Percentiles rank a stretch among this genome's conserved stretches.
These are phyloP conservation scores for Skeletonema costatum DNA, from an alignment of 108 stramenopile genomes.

Conservation along the genomic window DNA sequence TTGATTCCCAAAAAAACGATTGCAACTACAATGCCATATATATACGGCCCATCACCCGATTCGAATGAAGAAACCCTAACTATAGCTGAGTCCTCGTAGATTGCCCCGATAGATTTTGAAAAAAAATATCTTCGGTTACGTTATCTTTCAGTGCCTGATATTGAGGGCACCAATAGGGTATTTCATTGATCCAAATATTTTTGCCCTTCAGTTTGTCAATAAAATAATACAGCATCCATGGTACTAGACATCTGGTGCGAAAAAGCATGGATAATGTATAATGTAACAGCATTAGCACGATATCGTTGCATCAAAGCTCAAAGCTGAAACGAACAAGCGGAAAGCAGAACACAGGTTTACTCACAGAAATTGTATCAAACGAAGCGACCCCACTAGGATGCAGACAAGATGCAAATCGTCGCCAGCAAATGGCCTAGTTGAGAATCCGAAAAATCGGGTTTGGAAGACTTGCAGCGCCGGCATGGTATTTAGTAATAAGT, in stretches of 20 bases:
- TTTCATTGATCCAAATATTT: neutral
- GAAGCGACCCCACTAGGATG: constrained; percentile 5
- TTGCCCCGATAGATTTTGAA: neutral
- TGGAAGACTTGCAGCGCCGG: constrained; percentile 10
- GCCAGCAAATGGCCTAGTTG: constrained; percentile 30
- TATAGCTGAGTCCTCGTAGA: neutral
- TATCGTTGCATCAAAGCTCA: no score
- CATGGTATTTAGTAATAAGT: no score
- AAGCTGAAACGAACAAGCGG: no score
- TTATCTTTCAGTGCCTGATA: neutral
- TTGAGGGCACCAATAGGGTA: constrained; percentile 2
- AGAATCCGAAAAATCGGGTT: neutral
- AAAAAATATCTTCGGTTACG: neutral
- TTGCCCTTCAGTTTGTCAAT: neutral
- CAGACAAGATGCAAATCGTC: constrained; percentile 27
- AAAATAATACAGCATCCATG: neutral
- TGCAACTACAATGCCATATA: neutral
- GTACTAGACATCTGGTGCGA: neutral
- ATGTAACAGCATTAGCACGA: neutral
- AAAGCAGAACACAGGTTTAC: neutral
- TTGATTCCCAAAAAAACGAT: neutral
- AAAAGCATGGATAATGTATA: neutral
- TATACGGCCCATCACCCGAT: neutral
- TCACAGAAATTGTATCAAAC: constrained; percentile 18
- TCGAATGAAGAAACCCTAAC: neutral